Conservation (phyloP, 2,329 filamentous ascomycete genomes). For the Phialocephala sp. region DNA sequence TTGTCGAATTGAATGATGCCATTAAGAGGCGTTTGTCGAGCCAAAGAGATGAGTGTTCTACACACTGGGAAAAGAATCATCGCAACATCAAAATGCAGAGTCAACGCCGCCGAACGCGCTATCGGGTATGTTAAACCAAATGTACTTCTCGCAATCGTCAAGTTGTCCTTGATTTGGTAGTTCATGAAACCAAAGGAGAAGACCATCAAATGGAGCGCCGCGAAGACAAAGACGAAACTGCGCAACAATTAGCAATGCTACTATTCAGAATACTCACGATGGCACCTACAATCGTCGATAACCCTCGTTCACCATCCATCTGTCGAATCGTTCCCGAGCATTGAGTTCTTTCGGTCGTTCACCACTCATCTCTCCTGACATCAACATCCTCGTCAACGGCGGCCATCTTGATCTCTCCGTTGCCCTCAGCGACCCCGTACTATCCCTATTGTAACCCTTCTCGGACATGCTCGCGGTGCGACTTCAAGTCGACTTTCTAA, state of each 20-base stretch:
- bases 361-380: constrained; percentile 82
- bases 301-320: constrained; percentile 91
- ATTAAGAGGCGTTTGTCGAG: constrained; percentile 80
- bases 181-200: constrained; percentile 83
- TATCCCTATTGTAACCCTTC: constrained; percentile 37
- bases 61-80: constrained; percentile 83
- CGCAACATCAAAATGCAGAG: constrained; percentile 82
- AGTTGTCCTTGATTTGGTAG: constrained; percentile 78
- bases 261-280: constrained; percentile 14
- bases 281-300: constrained; percentile 75
- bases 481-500: constrained; percentile 37
- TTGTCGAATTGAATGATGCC: constrained; percentile 89
- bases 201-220: constrained; percentile 74
- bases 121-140: constrained; percentile 81
- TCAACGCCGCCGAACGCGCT: constrained; percentile 75
- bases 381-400: constrained; percentile 79
- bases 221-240: constrained; percentile 79
- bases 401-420: constrained; percentile 82
- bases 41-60: constrained; percentile 81
- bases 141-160: constrained; percentile 66
- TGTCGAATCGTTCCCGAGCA: constrained; percentile 74
- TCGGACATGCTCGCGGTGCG: constrained; percentile 34
- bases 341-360: constrained; percentile 73
- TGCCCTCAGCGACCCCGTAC: constrained; percentile 49
- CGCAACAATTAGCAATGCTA: constrained; percentile 38